Base-by-base conservation (phyloP, 768 basidiomycete genomes). In the Vararia minispora region DNA sequence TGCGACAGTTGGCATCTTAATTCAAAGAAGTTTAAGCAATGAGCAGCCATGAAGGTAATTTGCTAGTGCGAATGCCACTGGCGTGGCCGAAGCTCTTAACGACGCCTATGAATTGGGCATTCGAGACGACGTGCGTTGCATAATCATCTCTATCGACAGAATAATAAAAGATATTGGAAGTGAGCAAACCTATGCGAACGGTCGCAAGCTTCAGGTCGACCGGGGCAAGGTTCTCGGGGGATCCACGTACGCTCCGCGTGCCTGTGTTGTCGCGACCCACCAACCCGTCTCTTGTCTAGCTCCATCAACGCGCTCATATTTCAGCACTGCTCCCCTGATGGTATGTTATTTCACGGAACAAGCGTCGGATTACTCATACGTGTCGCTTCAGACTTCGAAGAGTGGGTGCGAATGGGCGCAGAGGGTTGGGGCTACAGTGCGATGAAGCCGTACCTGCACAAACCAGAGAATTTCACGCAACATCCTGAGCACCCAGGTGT, bases 321-420 rank as follows among this genome's bases (percentile, higher is more conserved):
- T n/a, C n/a, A n/a, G n/a, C n/a, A n/a, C n/a, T n/a, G n/a, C n/a
- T n/a, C n/a, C n/a, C n/a, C n/a, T n/a, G n/a, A n/a, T n/a, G n/a
- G n/a, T n/a, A n/a, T n/a, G n/a, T n/a, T n/a, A n/a, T n/a, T n/a
- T n/a, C n/a, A n/a, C n/a, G n/a, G n/a, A n/a, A n/a, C n/a, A n/a
- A n/a, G n/a, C n/a, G n/a, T n/a, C n/a, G n/a, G n/a, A n/a, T n/a
- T n/a, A n/a, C n/a, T n/a, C n/a, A n/a, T n/a, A n/a, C n/a, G n/a
- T n/a, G n/a, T n/a, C n/a, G n/a, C n/a, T 1, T 28, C 27, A 40
- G 49, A 50, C 28, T 50, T 43, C 12, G 45, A 50, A 5, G 42
- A 51, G 25, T 50, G 50, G 50, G 50, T 44, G 13, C 39, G 40
- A 23, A 28, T 50, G 6, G 49, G 49, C 5, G 50, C 50, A 5